These are phyloP conservation scores for Chamaenerion angustifolium DNA, from an alignment of 345 rosid species.

Conservation along the genomic window DNA sequence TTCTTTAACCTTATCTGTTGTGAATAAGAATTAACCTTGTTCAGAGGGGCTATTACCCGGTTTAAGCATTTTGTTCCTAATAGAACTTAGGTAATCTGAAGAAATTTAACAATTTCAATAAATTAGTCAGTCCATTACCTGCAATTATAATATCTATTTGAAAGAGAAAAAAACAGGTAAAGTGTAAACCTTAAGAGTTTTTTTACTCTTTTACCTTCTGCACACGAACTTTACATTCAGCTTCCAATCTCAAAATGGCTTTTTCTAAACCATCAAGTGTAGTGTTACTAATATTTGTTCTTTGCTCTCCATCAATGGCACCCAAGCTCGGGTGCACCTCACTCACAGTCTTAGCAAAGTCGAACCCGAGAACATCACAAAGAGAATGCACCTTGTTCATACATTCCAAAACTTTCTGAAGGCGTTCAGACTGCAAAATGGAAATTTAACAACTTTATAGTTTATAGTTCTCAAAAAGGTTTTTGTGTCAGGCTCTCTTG, in stretches of 20 bases:
- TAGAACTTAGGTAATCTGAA: too few species aligned
- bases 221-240: constrained; percentile 55
- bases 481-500: not conserved
- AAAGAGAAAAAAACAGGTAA: too few species aligned
- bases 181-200: too few species aligned
- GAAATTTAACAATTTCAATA: too few species aligned
- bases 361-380: constrained; percentile 74
- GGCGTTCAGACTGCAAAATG: constrained; percentile 74
- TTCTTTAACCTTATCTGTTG: constrained; percentile 35
- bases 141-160: too few species aligned
- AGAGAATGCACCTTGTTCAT: constrained; percentile 76
- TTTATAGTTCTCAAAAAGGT: not conserved
- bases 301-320: constrained; percentile 46
- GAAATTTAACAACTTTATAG: not conserved
- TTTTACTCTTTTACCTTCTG: constrained; percentile 40
- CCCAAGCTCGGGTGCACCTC: constrained; percentile 91
- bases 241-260: constrained; percentile 49
- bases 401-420: constrained; percentile 54
- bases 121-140: too few species aligned
- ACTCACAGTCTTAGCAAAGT: constrained; percentile 65
- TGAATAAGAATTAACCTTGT: not conserved
- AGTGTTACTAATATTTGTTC: constrained; percentile 66
- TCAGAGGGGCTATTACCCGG: too few species aligned
- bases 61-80: too few species aligned
- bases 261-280: constrained; percentile 70